A percentile compares a stretch with the other conserved stretches of the same genome.
phyloP scores from a whole-genome alignment of 1,284 basidiomycete species.

The Trichosporon faecale region DNA sequence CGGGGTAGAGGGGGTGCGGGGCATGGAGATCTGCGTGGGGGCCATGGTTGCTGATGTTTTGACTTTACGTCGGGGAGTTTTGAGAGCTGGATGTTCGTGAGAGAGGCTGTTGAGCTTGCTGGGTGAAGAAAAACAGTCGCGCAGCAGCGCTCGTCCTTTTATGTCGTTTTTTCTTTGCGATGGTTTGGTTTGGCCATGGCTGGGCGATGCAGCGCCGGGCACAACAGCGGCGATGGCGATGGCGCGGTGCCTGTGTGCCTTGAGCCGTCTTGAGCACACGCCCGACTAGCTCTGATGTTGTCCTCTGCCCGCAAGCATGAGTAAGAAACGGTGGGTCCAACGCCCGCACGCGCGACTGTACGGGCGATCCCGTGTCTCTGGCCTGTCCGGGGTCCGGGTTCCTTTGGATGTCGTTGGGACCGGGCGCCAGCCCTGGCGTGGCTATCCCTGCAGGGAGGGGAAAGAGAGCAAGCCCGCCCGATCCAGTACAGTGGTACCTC shows the following conservation, averaged over 20 bases:
- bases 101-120: neutral
- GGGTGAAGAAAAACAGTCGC: slow-evolving; percentile 3
- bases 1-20: neutral
- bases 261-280: neutral
- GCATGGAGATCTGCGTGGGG: neutral
- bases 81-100: neutral
- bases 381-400: neutral
- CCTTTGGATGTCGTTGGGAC: neutral
- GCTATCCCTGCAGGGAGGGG: neutral
- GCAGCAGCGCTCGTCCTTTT: neutral
- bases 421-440: neutral
- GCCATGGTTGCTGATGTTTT: neutral
- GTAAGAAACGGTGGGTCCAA: neutral
- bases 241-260: neutral
- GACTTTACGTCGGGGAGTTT: neutral
- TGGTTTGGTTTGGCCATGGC: neutral
- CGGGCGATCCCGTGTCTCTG: slow-evolving; percentile 4
- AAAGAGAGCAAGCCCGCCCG: neutral
- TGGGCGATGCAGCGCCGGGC: no score
- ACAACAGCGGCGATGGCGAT: neutral
- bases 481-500: slow-evolving; percentile 3
- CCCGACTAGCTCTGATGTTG: neutral
- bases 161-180: neutral
- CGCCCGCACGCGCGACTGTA: neutral
- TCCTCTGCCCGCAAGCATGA: neutral